Evolutionary conservation across 1,139 yeast species (phyloP), one percentile per base, ranked within the genome.

Genomic region (Blastobotrys elegans): DNA sequence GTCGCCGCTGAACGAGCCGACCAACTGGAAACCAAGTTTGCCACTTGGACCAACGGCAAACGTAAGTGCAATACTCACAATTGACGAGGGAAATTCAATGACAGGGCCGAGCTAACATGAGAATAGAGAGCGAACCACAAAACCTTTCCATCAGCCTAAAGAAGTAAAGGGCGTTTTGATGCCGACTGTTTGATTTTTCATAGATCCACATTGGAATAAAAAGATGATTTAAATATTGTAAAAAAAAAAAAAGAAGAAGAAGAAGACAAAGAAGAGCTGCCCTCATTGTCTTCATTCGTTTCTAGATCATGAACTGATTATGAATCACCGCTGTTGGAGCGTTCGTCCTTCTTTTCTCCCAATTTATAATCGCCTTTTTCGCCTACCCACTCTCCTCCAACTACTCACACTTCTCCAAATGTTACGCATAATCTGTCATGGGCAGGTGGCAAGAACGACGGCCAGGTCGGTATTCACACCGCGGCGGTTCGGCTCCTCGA

Each of bases 1-100:
- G 83, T 79, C 55, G 78, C 75, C 57, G 86, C 83, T 59, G 87
- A 84, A 62, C 76, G 78, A 70, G 86, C 95, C 75, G 84, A 84
- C 58, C 54, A 70, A 60, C 69, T 84, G 57, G 98, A 92, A 64
- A 88, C 82, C 62, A 82, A 79, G 70, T 84, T 76, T 57, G 79
- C 85, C 69, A 78, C 76, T 67, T 77, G 82, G 73, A 82, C 77
- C 65, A 77, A 84, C 59, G 97, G 97, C 67, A 70, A 68, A 57
- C 70, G 68, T 64, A 58, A 53, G 68, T 63, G 49, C n/a, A n/a
- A n/a, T n/a, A n/a, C n/a, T n/a, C n/a, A n/a, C n/a, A n/a, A n/a
- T n/a, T n/a, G n/a, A n/a, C n/a, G n/a, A n/a, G n/a, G 22, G n/a
- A 10, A 36, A 21, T n/a, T n/a, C n/a, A n/a, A n/a, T n/a, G n/a